Evolutionary conservation across 805 yeast genomes (phyloP), one percentile per base, ranked within the genome.

Genomic region (Saccharomycopsis capsularis): DNA sequence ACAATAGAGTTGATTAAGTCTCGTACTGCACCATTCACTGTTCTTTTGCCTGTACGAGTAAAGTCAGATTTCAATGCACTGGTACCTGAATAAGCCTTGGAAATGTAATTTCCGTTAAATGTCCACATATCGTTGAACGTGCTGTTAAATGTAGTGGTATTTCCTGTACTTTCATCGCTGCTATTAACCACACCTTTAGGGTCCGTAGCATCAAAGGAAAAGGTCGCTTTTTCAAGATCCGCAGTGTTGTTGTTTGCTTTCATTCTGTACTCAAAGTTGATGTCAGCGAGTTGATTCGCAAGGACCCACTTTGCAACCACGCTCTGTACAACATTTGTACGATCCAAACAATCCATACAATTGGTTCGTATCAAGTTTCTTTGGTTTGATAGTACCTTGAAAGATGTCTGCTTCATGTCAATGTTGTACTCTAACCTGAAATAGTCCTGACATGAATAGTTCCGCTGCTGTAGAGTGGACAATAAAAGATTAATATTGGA

Each of bases 301-400:
- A 48, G 27, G 11, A 48, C 47, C 47, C 53, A 52, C 42, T 45
- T 46, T 2, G 47, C 55, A 40, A 52, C 39, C 18, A 49, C 52
- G 16, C 48, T 46, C 23, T 49, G 52, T 27, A 93, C 98, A 44
- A 91, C 98, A 62, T 91, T 91, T 4, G 99, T 91, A 66, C 99
- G 79, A 66, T 91, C 99, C 57, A 91, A 73, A 68, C 99, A 91
- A 68, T 91, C 99, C 98, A 91, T 91, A 72, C 99, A 91, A 66
- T 91, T 91, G 2, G 98, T 87, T 22, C 52, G 30, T 19, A 52
- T 43, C 4, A 52, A 25, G 6, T 46, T 39, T 39, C 19, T 34
- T 39, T 51, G 55, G 22, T 15, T 44, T 6, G 45, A 35, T n/a
- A 19, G 25, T 3, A 42, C 25, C 11, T 24, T 32, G 38, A 22